These are phyloP conservation scores for Globisporangium echinulatum DNA, from an alignment of 352 stramenopile species.

Conservation along the genomic window DNA sequence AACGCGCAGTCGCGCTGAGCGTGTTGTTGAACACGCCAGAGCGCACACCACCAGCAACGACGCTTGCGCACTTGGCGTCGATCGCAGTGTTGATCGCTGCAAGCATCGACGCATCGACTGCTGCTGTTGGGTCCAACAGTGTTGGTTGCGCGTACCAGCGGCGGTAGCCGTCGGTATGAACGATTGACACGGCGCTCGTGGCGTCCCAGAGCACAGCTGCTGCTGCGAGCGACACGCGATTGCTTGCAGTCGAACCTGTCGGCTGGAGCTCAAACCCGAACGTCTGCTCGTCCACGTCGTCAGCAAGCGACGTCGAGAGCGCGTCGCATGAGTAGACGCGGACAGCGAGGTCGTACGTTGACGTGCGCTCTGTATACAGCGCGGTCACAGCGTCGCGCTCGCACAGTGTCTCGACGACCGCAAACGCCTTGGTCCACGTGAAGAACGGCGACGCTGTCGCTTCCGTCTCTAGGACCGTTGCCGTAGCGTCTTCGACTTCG, in stretches of 20 bases:
- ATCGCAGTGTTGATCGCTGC: constrained; percentile 34
- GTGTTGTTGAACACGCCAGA: constrained; percentile 53
- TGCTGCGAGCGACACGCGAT: constrained; percentile 31
- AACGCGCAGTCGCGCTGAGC: constrained; percentile 19
- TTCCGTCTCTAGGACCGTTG: constrained; percentile 12
- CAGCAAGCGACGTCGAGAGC: constrained; percentile 35
- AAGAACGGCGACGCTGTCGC: constrained; percentile 31
- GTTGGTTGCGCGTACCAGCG: constrained; percentile 29
- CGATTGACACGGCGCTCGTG: constrained; percentile 36
- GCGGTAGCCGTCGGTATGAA: constrained; percentile 34
- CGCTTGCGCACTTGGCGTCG: constrained; percentile 9
- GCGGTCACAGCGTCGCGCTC: constrained; percentile 10
- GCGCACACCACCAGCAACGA: constrained; percentile 23
- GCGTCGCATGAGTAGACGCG: constrained; percentile 37
- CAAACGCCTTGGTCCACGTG: constrained; percentile 27
- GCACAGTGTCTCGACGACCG: constrained; percentile 29
- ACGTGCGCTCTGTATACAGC: constrained; percentile 25
- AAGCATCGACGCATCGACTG: constrained; percentile 10
- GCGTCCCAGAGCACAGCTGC: constrained; percentile 37
- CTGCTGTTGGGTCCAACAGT: not conserved
- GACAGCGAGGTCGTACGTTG: constrained; percentile 22
- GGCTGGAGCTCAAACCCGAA: constrained; percentile 41
- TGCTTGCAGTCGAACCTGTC: constrained; percentile 3
- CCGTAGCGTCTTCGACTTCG: constrained; percentile 20
- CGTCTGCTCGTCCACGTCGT: constrained; percentile 37